Evolutionary conservation across 345 rosid genomes (phyloP).

Genomic region (Eucalyptus guilfoylei): DNA sequence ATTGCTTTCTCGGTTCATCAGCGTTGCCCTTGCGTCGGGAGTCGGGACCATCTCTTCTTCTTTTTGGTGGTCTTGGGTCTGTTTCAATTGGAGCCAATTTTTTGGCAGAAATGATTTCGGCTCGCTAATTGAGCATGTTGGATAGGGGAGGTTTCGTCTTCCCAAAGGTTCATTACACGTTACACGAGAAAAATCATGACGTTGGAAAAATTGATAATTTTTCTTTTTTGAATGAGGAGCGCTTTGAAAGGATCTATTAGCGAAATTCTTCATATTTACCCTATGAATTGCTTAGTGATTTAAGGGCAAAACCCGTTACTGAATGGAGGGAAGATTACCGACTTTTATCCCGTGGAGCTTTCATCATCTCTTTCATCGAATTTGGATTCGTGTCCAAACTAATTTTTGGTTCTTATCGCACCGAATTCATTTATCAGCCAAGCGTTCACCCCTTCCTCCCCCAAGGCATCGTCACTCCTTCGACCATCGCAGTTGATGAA

Average conservation of each 20-base stretch:
- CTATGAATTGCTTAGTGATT: background rate
- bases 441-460: background rate
- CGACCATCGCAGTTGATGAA: background rate
- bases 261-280: background rate
- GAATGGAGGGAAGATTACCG: background rate
- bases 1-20: background rate
- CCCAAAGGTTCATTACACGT: background rate
- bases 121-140: background rate
- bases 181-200: background rate
- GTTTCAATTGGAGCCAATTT: background rate
- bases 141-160: background rate
- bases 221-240: background rate
- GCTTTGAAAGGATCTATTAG: background rate
- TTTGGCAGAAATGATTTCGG: no score
- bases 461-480: background rate
- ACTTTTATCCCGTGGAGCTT: background rate
- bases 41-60: background rate
- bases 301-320: background rate
- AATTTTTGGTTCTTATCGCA: background rate
- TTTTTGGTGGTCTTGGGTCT: background rate
- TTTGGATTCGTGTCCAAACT: background rate
- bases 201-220: background rate
- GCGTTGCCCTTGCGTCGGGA: background rate
- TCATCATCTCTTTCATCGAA: background rate
- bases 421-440: background rate